phyloP scores from a whole-genome alignment of 2,329 filamentous ascomycete genomes.

The Penicillium sp. region DNA sequence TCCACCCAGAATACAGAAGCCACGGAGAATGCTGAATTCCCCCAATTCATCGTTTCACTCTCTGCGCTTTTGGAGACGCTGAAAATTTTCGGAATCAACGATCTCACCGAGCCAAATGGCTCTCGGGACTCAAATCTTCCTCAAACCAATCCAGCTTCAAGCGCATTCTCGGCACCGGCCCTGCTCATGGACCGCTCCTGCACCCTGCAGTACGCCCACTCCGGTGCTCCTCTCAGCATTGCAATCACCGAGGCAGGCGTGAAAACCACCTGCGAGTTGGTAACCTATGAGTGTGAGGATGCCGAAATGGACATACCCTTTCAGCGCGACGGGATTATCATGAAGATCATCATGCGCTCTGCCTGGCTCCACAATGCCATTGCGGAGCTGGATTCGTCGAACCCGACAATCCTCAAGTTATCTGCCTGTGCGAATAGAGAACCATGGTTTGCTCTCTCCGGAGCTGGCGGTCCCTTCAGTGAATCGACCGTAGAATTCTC shows the following conservation, averaged over 20 bases:
- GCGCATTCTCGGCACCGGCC: constrained; percentile 76
- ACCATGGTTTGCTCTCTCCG: constrained; percentile 71
- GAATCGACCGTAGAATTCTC: constrained; percentile 57
- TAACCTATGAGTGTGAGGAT: constrained; percentile 74
- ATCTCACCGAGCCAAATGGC: constrained; percentile 41
- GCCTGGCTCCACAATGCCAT: constrained; percentile 48
- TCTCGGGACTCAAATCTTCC: constrained; percentile 26
- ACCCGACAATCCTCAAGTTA: constrained; percentile 67
- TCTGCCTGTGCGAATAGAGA: constrained; percentile 53
- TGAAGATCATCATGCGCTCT: constrained; percentile 91
- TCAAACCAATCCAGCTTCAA: constrained; percentile 41
- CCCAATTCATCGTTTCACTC: constrained; percentile 81
- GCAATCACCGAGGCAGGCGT: constrained; percentile 80
- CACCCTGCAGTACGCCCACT: constrained; percentile 67
- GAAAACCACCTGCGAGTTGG: constrained; percentile 81
- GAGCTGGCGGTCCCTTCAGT: constrained; percentile 52
- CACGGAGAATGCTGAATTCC: constrained; percentile 39
- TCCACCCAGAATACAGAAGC: constrained; percentile 35
- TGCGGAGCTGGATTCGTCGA: constrained; percentile 54
- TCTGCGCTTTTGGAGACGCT: constrained; percentile 84
- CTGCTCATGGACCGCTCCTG: constrained; percentile 82
- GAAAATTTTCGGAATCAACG: constrained; percentile 83
- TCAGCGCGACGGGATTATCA: constrained; percentile 67
- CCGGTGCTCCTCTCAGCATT: constrained; percentile 74
- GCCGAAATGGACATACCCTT: constrained; percentile 64